phyloP scores from a whole-genome alignment of 768 basidiomycete species.

The Boletus speciosus region DNA sequence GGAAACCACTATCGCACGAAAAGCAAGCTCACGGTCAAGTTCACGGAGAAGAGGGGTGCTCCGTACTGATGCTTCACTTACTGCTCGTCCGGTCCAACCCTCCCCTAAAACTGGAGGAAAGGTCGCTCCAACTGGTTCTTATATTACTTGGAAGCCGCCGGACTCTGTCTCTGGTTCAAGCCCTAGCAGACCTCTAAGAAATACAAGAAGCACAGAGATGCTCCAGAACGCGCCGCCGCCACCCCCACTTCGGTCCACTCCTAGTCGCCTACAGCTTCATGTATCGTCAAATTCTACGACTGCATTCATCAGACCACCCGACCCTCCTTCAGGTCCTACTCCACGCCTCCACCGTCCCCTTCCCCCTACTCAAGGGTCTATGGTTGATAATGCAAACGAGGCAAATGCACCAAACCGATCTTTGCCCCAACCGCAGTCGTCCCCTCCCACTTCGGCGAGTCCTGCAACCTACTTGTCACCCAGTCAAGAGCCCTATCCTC shows the following conservation, averaged over 20 bases:
- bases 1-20: slow-evolving; percentile 13
- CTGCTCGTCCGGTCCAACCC: slow-evolving; percentile 17
- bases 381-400: slow-evolving; percentile 21
- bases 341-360: slow-evolving; percentile 29
- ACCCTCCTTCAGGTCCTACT: slow-evolving; percentile 13
- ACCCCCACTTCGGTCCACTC: slow-evolving; percentile 26
- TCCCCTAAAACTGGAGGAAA: slow-evolving; percentile 23
- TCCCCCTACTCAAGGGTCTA: slow-evolving; percentile 27
- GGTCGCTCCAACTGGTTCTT: slow-evolving; percentile 19
- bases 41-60: slow-evolving; percentile 19
- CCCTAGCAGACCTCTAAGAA: slow-evolving; percentile 29
- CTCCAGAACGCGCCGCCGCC: slow-evolving; percentile 19
- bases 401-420: slow-evolving; percentile 15
- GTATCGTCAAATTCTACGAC: slow-evolving; percentile 16
- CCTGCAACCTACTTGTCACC: slow-evolving; percentile 38
- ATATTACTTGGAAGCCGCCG: slow-evolving; percentile 29
- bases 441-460: slow-evolving; percentile 17
- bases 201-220: slow-evolving; percentile 29
- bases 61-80: slow-evolving; percentile 19
- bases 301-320: slow-evolving; percentile 15
- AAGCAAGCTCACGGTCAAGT: slow-evolving; percentile 13
- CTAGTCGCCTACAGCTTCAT: slow-evolving; percentile 29
- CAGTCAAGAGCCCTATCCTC: slow-evolving; percentile 54
- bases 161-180: slow-evolving; percentile 33
- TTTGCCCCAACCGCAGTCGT: slow-evolving; percentile 25